Evolutionary conservation across 2,329 filamentous ascomycete genomes (phyloP), one percentile per base, ranked within the genome.

Genomic region (Microsporum ferrugineum): DNA sequence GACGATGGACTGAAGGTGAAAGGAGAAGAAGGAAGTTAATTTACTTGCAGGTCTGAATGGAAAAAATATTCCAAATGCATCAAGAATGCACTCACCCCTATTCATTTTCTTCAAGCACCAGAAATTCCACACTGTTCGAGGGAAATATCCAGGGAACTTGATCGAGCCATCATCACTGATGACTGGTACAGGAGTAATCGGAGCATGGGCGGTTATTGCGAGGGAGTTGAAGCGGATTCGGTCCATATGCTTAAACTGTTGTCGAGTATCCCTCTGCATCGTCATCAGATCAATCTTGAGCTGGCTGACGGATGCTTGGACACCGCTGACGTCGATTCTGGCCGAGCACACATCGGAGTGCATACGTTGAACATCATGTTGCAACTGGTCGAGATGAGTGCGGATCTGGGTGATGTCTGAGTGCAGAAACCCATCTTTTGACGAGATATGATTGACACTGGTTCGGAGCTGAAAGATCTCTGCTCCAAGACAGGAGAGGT

Each of bases 101-200:
- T 70, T 75, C 65, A 70, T 67, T 66, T 74, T 74, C 67, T 75
- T 75, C 59, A 76, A 65, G 62, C 72, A 74, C 73, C 73, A 76
- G 61, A 76, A 76, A 49, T 72, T 69, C 73, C 73, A 17, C 17
- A 17, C 17, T 17, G 72, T 73, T 34, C 68, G 64, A 23, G 73
- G 73, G 49, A 76, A 75, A 58, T 72, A 74, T 36, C 71, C 64
- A 3, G 73, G 73, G 67, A 68, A 75, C 49, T 67, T 66, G 17
- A 75, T 62, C 5, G 70, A 64, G 10, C 73, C 73, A 63, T 75
- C 71, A 5, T 69, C 68, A 43, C 68, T 66, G 34, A 75, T 66
- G 34, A 71, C 63, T 1, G 73, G 73, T 2, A 75, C 72, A 33
- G 71, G 66, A 6, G 66, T 74, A 47, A 76, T 73, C 17, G 72